phyloP scores from a whole-genome alignment of 2,329 filamentous ascomycete genomes.

The Orbilia oligospora region DNA sequence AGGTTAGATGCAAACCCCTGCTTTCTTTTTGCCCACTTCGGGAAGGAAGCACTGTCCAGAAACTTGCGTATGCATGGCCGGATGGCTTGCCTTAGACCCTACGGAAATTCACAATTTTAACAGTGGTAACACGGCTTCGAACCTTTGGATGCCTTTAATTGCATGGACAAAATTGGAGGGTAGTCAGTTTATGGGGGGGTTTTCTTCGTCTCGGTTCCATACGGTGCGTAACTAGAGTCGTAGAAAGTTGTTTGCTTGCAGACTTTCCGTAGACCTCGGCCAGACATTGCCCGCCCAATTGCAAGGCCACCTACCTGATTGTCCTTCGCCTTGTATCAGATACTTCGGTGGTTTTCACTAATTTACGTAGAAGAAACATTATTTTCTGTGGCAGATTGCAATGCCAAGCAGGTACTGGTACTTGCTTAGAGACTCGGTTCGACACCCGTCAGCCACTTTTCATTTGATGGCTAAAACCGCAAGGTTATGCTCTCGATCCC shows the following conservation, averaged over 20 bases:
- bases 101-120: constrained; percentile 27
- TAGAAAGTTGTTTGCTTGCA: constrained; percentile 7
- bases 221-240: background rate
- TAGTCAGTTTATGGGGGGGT: background rate
- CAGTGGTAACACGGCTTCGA: constrained; percentile 24
- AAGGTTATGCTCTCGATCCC: constrained; percentile 34
- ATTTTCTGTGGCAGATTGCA: background rate
- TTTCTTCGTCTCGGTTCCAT: constrained; percentile 26
- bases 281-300: constrained; percentile 51
- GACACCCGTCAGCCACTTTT: constrained; percentile 34
- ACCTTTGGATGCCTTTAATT: constrained; percentile 19
- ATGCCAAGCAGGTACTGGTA: constrained; percentile 31
- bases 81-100: constrained; percentile 59
- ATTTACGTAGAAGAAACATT: background rate
- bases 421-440: constrained; percentile 40
- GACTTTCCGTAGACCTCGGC: constrained; percentile 22
- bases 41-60: constrained; percentile 48
- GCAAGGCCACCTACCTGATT: constrained; percentile 13
- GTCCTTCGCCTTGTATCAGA: constrained; percentile 28
- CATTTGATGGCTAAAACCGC: constrained; percentile 47
- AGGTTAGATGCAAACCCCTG: constrained; percentile 40
- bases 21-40: constrained; percentile 39
- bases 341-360: constrained; percentile 9
- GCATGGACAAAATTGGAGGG: constrained; percentile 17
- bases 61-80: constrained; percentile 46